Base-by-base conservation (phyloP, 73 alveolate genomes). In the Stentor coeruleus region DNA sequence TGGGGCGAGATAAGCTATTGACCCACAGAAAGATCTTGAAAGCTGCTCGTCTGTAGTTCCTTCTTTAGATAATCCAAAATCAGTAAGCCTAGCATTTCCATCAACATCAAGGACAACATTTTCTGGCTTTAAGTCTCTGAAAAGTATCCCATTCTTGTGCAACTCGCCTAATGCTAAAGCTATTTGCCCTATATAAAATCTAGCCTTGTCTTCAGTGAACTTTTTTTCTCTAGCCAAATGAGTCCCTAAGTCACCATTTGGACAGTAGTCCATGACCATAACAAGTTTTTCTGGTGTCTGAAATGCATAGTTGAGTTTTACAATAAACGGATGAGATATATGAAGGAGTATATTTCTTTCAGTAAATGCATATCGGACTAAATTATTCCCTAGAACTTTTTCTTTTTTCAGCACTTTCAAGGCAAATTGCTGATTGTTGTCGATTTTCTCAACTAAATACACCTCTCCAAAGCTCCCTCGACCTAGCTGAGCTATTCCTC, bases 401-500 rank as follows among this genome's bases (percentile, higher is more conserved):
- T 85, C 90, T 59, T 86, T 86, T 58, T 82, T 86, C 40, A 86
- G 85, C 33, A 82, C 83, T 55, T 86, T 96, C 90, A 96, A 90
- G 42, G 99, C 99, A 83, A 86, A 93, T 59, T 91, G 86, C 58
- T 90, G 74, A 39, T 90, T 82, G 35, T 91, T 83, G 57, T 92
- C 97, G 74, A 90, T 94, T 82, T 95, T 92, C 74, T 92, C 76
- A 57, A 86, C 93, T 42, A 93, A 88, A 85, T 92, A 72, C 74
- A 95, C 99, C 59, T 93, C 94, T 3, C 98, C 98, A 83, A 90
- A 95, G 35, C 98, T 86, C 11, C 99, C 99, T 66, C 91, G 94
- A 33, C 98, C 99, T 2, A 95, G 86, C 30, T n/a, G n/a, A n/a
- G n/a, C n/a, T n/a, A n/a, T n/a, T n/a, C n/a, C n/a, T n/a, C n/a